These are phyloP conservation scores for Russula emetica DNA, from an alignment of 768 basidiomycete genomes.

Conservation along the genomic window DNA sequence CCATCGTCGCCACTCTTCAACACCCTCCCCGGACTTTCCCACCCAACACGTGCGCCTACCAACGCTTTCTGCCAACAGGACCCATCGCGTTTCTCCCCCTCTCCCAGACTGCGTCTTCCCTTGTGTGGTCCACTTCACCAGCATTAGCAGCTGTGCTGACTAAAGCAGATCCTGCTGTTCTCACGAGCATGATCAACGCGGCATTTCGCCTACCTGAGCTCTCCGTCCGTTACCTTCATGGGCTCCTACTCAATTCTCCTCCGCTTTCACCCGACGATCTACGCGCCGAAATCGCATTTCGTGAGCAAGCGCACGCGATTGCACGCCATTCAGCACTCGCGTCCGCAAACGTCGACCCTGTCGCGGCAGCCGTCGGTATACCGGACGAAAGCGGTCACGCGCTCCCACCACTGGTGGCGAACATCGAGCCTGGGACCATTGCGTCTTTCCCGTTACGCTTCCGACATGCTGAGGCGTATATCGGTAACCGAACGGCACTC, in stretches of 20 bases:
- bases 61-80: constrained; percentile 91
- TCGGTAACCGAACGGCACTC: constrained; percentile 84
- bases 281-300: constrained; percentile 60
- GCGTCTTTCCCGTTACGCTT: constrained; percentile 90
- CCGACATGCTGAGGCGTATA: constrained; percentile 81
- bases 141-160: constrained; percentile 68
- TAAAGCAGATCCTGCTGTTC: constrained; percentile 54
- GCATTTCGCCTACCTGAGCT: constrained; percentile 81
- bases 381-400: constrained; percentile 57
- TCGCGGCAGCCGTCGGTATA: constrained; percentile 40
- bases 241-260: constrained; percentile 54
- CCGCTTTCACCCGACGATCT: constrained; percentile 49
- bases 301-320: constrained; percentile 68
- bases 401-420: constrained; percentile 70
- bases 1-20: constrained; percentile 82
- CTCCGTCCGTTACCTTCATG: constrained; percentile 64
- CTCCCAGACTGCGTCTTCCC: constrained; percentile 68
- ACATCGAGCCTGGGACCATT: constrained; percentile 64
- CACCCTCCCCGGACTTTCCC: constrained; percentile 61
- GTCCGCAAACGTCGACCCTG: constrained; percentile 38
- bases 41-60: constrained; percentile 80
- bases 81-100: constrained; percentile 95
- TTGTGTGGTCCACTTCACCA: constrained; percentile 93
- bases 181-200: constrained; percentile 79
- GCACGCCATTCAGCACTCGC: constrained; percentile 60